These are phyloP conservation scores for Rhizophagus clarus DNA, from an alignment of 192 early-diverging fungal species.

Conservation along the genomic window DNA sequence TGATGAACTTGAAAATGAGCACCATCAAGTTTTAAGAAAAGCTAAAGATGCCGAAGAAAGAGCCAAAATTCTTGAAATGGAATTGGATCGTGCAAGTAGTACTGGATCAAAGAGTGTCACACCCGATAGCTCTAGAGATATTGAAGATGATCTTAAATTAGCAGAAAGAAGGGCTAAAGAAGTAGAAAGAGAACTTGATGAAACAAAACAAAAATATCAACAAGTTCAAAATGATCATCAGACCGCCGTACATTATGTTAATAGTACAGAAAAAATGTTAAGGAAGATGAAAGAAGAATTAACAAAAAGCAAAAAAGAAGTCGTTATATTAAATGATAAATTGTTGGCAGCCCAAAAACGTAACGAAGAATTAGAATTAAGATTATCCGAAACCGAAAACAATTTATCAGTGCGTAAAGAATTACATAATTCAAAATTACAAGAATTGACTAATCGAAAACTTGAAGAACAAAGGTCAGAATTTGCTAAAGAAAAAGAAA, in stretches of 20 bases:
- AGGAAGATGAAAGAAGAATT: conserved; percentile 40
- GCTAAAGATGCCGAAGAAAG: conserved; percentile 32
- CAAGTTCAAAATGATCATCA: conserved; percentile 50
- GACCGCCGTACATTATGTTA: conserved; percentile 38
- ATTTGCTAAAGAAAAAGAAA: conserved; percentile 13
- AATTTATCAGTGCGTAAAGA: conserved; percentile 35
- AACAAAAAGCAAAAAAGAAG: conserved; percentile 26
- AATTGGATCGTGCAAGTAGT: neutral
- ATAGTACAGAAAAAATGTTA: conserved; percentile 40
- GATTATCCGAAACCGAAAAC: conserved; percentile 38
- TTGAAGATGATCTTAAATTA: conserved; percentile 27
- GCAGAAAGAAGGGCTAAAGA: neutral
- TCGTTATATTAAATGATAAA: conserved; percentile 5
- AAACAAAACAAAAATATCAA: conserved; percentile 33
- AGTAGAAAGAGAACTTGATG: conserved; percentile 20
- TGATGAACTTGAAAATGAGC: conserved; percentile 33
- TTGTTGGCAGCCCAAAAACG: conserved; percentile 10
- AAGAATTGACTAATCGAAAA: conserved; percentile 4
- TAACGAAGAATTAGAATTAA: conserved; percentile 40
- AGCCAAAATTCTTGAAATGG: conserved; percentile 21
- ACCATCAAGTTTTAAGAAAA: conserved; percentile 34
- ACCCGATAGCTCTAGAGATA: neutral
- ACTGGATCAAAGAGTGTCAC: neutral
- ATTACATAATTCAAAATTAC: conserved; percentile 15
- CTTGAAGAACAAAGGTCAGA: conserved; percentile 25